phyloP scores from a whole-genome alignment of 345 rosid genomes.

The Linum tenue region DNA sequence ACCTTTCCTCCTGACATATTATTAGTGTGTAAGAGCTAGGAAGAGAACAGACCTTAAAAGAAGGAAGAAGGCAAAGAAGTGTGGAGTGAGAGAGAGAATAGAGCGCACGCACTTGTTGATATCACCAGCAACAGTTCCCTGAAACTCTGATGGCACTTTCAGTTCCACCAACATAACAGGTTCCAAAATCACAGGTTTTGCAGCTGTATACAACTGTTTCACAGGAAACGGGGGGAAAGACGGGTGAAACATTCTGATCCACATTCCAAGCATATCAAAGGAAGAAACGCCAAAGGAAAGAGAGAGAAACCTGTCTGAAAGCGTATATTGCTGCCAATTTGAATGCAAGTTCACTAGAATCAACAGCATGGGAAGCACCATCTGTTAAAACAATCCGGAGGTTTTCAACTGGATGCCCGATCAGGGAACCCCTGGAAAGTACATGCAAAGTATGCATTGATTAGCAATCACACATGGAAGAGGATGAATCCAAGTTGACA shows the following conservation, averaged over 20 bases:
- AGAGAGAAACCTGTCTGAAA: slow-evolving; percentile 58
- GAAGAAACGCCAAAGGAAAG: neutral
- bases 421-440: slow-evolving; percentile 75
- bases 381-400: slow-evolving; percentile 73
- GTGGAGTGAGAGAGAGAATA: neutral
- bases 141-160: slow-evolving; percentile 92
- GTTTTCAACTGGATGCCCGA: slow-evolving; percentile 96
- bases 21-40: slow-evolving; percentile 2
- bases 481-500: too few species aligned
- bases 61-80: neutral
- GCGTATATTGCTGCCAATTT: slow-evolving; percentile 96
- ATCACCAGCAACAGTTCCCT: slow-evolving; percentile 95
- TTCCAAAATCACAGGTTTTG: slow-evolving; percentile 87
- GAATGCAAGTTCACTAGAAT: slow-evolving; percentile 98
- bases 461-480: too few species aligned
- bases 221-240: slow-evolving; percentile 1
- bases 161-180: slow-evolving; percentile 95
- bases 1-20: slow-evolving; percentile 78
- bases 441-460: neutral
- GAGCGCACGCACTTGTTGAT: slow-evolving; percentile 67
- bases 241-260: neutral
- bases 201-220: slow-evolving; percentile 67
- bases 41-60: neutral
- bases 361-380: slow-evolving; percentile 92
- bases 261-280: neutral